Percentiles rank a stretch among this genome's conserved stretches.
These are phyloP conservation scores for Boechera retrofracta DNA, from an alignment of 345 rosid species.

Conservation along the genomic window DNA sequence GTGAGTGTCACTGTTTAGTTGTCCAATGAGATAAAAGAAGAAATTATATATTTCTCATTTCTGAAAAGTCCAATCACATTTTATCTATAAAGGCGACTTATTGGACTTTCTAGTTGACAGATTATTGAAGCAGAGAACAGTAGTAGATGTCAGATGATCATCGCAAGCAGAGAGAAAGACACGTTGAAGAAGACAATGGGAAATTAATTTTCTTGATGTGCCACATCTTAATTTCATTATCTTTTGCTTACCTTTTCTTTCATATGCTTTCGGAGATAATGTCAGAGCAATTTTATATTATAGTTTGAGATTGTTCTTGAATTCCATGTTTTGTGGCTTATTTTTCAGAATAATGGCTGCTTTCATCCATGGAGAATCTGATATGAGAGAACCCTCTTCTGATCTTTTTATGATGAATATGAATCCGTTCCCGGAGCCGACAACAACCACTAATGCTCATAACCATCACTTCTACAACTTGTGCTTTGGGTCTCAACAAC, in stretches of 20 bases:
- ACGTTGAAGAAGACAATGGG: conserved; percentile 14
- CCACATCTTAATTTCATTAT: conserved; percentile 10
- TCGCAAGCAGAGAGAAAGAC: conserved; percentile 1
- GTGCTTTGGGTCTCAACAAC: conserved; percentile 25
- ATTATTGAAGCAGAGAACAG: conserved; percentile 29
- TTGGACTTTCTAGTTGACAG: conserved; percentile 42
- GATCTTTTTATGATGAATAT: conserved; percentile 28
- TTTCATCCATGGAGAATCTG: conserved; percentile 40
- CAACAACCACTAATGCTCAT: conserved; percentile 22
- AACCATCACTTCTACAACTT: conserved; percentile 32
- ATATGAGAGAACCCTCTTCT: conserved; percentile 36
- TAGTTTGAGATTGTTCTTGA: conserved; percentile 19
- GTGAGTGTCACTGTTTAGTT: conserved; percentile 43
- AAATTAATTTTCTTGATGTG: conserved; percentile 12
- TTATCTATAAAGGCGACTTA: conserved; percentile 20
- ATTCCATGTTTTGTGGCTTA: background rate
- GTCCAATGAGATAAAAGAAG: conserved; percentile 38
- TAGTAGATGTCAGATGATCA: background rate
- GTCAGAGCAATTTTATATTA: background rate
- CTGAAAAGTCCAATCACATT: conserved; percentile 32
- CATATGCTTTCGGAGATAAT: conserved; percentile 15
- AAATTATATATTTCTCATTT: conserved; percentile 24
- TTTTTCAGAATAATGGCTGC: conserved; percentile 24
- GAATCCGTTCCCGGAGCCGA: conserved; percentile 11
- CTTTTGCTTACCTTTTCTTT: background rate